These are phyloP conservation scores for Millerozyma acaciae DNA, from an alignment of 805 yeast species.

Conservation along the genomic window DNA sequence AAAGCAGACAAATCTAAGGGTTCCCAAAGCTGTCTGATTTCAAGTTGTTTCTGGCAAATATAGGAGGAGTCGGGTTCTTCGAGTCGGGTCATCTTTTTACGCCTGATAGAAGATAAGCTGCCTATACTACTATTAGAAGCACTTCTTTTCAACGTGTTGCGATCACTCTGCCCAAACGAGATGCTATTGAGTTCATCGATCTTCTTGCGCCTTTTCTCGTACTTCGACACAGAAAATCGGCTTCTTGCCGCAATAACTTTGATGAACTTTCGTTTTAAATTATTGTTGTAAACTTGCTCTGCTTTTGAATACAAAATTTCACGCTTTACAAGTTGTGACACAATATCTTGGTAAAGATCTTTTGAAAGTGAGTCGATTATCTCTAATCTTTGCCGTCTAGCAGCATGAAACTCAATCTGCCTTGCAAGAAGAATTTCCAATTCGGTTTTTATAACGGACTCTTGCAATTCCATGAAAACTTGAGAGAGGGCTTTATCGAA, in stretches of 20 bases:
- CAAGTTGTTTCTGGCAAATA: slow-evolving; percentile 25
- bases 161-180: slow-evolving; percentile 20
- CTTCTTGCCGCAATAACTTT: slow-evolving; percentile 28
- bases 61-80: slow-evolving; percentile 9
- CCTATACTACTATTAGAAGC: slow-evolving; percentile 10
- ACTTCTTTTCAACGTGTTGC: slow-evolving; percentile 17
- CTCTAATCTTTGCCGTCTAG: slow-evolving; percentile 15
- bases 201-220: slow-evolving; percentile 27
- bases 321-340: slow-evolving; percentile 52
- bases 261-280: slow-evolving; percentile 28
- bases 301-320: slow-evolving; percentile 45
- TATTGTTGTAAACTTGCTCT: slow-evolving; percentile 26
- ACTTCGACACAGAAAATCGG: slow-evolving; percentile 17
- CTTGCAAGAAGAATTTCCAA: slow-evolving; percentile 21
- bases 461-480: slow-evolving; percentile 19
- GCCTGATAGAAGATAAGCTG: slow-evolving; percentile 1
- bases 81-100: slow-evolving; percentile 10
- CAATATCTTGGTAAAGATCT: slow-evolving; percentile 57
- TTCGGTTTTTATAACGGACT: slow-evolving; percentile 21
- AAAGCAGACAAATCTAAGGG: slow-evolving; percentile 40
- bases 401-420: slow-evolving; percentile 18
- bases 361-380: slow-evolving; percentile 38
- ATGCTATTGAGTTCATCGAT: slow-evolving; percentile 25
- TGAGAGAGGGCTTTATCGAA: slow-evolving; percentile 26
- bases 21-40: slow-evolving; percentile 43